Conservation (phyloP, 1,284 basidiomycete genomes). For the Heterobasidion occidentale region DNA sequence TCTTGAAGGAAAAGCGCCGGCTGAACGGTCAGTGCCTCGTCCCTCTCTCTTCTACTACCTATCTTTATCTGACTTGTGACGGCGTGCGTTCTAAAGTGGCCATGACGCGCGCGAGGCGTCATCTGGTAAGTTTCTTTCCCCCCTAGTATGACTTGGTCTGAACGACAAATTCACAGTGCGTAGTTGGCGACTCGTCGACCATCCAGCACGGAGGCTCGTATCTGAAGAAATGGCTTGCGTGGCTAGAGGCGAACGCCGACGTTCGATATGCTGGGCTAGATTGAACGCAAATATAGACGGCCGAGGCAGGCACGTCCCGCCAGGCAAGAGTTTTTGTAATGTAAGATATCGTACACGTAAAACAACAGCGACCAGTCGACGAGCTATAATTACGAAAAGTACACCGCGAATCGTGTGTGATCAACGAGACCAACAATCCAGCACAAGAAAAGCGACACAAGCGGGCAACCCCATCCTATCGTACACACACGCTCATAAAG, state of each 20-base stretch:
- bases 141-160: neutral
- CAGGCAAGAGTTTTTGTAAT: neutral
- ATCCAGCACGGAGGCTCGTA: constrained; percentile 77
- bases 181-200: constrained; percentile 89
- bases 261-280: constrained; percentile 74
- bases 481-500: no score
- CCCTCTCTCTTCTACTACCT: neutral
- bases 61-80: neutral
- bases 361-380: no score
- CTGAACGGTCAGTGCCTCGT: constrained; percentile 60
- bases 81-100: constrained; percentile 46
- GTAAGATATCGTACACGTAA: no score
- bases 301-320: neutral
- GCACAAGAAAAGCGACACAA: no score
- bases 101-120: constrained; percentile 90
- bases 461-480: no score
- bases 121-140: constrained; percentile 50
- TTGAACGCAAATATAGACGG: constrained; percentile 15
- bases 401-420: no score
- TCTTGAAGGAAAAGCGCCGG: constrained; percentile 83
- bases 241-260: constrained; percentile 87
- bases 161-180: constrained; percentile 42
- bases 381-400: no score
- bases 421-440: no score
- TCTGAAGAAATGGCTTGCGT: constrained; percentile 83